Percentiles rank a stretch among this genome's conserved stretches.
Conservation (phyloP, 768 basidiomycete genomes). For the Tricholoma terreum region DNA sequence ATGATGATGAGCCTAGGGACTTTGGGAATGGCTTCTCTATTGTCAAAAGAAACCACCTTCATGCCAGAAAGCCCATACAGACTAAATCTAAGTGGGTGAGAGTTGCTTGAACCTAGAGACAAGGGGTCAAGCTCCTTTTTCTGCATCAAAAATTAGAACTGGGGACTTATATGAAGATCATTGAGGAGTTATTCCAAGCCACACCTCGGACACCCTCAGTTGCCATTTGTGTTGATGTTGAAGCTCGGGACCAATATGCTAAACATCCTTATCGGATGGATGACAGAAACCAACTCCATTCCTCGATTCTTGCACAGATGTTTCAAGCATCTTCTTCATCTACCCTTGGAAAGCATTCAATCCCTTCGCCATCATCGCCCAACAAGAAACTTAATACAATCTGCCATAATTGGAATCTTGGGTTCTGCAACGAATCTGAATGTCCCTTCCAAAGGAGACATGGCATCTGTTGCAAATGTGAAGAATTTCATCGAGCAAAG, state of each 20-base stretch:
- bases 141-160: too few relatives aligned
- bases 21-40: too few relatives aligned
- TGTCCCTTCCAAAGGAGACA: neutral
- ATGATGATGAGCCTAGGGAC: too few relatives aligned
- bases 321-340: neutral
- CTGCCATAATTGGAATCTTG: neutral
- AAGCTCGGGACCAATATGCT: neutral
- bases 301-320: slow-evolving; percentile 2
- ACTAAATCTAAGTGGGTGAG: too few relatives aligned
- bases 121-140: too few relatives aligned
- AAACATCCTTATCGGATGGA: neutral
- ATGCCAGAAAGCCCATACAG: too few relatives aligned
- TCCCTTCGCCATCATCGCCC: neutral
- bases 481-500: neutral
- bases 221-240: neutral
- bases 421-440: neutral
- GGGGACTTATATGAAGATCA: too few relatives aligned
- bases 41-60: too few relatives aligned
- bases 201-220: neutral
- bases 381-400: neutral
- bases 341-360: neutral
- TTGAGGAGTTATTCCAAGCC: neutral
- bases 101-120: too few relatives aligned
- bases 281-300: neutral
- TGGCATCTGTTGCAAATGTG: neutral